These are phyloP conservation scores for Pulicaria dysenterica DNA, from an alignment of 129 eudicot genomes.

Conservation along the genomic window DNA sequence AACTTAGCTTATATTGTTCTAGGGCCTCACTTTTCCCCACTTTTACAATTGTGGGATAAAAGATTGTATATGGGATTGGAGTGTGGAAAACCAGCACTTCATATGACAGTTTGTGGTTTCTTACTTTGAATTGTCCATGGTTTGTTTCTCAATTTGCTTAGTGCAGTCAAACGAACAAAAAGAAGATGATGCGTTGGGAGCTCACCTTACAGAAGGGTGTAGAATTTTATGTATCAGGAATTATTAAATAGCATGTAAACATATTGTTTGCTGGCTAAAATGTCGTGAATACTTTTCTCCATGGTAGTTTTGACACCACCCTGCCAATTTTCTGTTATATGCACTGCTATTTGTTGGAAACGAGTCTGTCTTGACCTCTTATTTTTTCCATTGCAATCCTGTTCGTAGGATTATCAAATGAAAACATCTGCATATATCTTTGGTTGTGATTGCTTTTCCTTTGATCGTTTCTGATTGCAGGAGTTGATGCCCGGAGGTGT, in stretches of 20 bases:
- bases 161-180: not conserved
- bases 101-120: no score
- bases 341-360: no score
- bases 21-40: no score
- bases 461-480: constrained; percentile 38
- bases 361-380: not conserved
- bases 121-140: no score
- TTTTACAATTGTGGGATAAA: no score
- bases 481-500: constrained; percentile 99
- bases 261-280: not conserved
- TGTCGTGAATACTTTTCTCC: not conserved
- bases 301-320: not conserved
- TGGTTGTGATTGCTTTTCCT: not conserved
- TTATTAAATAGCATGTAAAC: not conserved
- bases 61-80: no score
- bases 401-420: not conserved
- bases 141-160: no score
- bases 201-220: not conserved
- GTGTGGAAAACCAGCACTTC: no score
- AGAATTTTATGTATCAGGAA: not conserved
- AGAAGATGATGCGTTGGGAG: not conserved
- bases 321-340: not conserved
- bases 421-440: not conserved
- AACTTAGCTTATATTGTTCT: not conserved
- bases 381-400: not conserved